Evolutionary conservation across 345 rosid genomes (phyloP), one percentile per base, ranked within the genome.

Genomic region (Barbarea vulgaris): DNA sequence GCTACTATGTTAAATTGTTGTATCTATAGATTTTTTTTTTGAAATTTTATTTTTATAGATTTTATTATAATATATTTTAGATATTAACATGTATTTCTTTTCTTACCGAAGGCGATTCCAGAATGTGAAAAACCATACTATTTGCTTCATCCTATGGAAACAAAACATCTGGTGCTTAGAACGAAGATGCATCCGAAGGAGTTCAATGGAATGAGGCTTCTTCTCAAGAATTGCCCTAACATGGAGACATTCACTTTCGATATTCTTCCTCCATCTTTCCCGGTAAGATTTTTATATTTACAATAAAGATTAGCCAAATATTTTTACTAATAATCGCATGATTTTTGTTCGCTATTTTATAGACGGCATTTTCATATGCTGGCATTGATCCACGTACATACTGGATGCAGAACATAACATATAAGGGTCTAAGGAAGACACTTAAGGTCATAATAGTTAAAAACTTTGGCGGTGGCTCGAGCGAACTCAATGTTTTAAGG

Each of bases 131-230:
- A 79, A 31, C 82, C 75, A 62, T 1, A 2, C 12, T 21, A 5
- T 39, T 11, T 73, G 55, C 54, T 62, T 33, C 6, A n/a, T 15
- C 69, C 76, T 0, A 5, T 83, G 34, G 5, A 80, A 6, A 80
- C 77, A 13, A 22, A 69, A 14, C 82, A 79, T 72, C 57, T 86
- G 37, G 83, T 69, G 10, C 2, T 88, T 64, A 83, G 81, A 24
- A 69, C 82, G 1, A 64, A 67, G 17, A 0, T 83, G 81, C 81
- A 77, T 9, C 9, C 5, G 0, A 58, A 74, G 18, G 89, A 83
- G 58, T 81, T 72, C 4, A 51, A 39, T 14, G 93, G 90, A 5
- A 76, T 85, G 12, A 74, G 44, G 9, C 69, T 86, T 57, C 73
- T 88, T 74, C 62, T 84, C 0, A 18, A 55, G 1, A 82, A 85